Evolutionary conservation across 768 basidiomycete genomes (phyloP), one percentile per base, ranked within the genome.

Genomic region (Heimioporus sp.): DNA sequence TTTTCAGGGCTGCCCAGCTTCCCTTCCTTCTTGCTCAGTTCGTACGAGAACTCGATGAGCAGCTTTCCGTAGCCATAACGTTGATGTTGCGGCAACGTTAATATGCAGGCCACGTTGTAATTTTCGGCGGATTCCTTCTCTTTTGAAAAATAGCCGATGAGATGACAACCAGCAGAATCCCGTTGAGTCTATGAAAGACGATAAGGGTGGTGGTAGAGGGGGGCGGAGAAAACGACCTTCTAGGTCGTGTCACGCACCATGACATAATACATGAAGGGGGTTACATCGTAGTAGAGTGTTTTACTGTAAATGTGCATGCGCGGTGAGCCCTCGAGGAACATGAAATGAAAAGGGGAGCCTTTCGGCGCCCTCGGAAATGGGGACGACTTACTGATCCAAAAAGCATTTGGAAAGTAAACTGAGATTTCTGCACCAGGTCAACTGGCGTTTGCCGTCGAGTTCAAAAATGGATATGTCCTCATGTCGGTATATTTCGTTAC

Each of bases 231-330:
- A 17, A 35, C 10, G 4, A 35, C 15, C 11, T 4, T 35, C 34
- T 11, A 11, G 10, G 34, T 11, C 10, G 19, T 49, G 53, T 34
- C 24, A 65, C 80, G 61, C 60, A 90, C 93, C 95, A 99, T 95
- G 71, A 95, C 90, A 79, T 99, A 99, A 79, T 94, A 99, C 81
- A 99, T 83, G 77, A 99, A 99, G 3, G 97, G 97, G 53, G 98
- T 98, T 61, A 98, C 96, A 74, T 99, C 97, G 74, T 98, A 99
- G 74, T 99, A 98, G 57, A 99, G 77, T 15, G 96, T 98, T 77
- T 99, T 99, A 76, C 91, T 93, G 63, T 46, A 24, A 24, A 24
- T 5, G 24, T 24, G 24, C 24, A 24, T 24, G 24, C 24, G 24
- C 24, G 24, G 24, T 24, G 24, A 24, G 24, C 24, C 24, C 24